Evolutionary conservation across 768 basidiomycete species (phyloP).

Genomic region (Trametes cingulata): DNA sequence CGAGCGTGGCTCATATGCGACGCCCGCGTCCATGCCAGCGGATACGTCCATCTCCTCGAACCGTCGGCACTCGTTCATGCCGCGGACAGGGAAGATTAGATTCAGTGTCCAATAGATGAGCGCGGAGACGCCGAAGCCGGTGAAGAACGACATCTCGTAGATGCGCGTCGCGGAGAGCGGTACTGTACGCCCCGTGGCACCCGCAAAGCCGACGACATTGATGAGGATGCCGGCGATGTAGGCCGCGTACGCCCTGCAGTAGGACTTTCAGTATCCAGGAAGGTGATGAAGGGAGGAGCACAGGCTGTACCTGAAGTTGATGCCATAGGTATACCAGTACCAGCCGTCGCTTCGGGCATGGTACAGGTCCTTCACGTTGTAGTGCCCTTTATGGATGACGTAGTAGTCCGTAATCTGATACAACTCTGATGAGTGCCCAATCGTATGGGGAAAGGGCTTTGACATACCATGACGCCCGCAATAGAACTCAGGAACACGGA

Average conservation of each 20-base stretch:
- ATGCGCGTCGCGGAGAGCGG: conserved; percentile 70
- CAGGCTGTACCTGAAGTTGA: conserved; percentile 63
- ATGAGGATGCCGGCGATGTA: conserved; percentile 77
- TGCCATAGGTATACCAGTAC: conserved; percentile 75
- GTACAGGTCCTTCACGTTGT: conserved; percentile 75
- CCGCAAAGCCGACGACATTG: conserved; percentile 81
- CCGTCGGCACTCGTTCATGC: conserved; percentile 35
- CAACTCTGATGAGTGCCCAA: background rate
- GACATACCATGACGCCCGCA: conserved; percentile 74
- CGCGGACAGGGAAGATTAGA: conserved; percentile 59
- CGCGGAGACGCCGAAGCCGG: conserved; percentile 73
- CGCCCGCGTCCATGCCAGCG: background rate
- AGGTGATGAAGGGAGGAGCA: background rate
- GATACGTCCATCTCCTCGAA: conserved; percentile 65
- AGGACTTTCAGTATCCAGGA: background rate
- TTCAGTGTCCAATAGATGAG: conserved; percentile 64
- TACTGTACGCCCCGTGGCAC: conserved; percentile 65
- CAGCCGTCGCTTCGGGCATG: conserved; percentile 53
- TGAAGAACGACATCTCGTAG: conserved; percentile 80
- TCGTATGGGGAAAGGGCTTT: background rate
- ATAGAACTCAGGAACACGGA: conserved; percentile 82
- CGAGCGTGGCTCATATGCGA: background rate
- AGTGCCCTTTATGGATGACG: conserved; percentile 66
- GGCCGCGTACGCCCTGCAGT: conserved; percentile 56
- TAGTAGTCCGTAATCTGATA: conserved; percentile 79